Evolutionary conservation across 2,329 filamentous ascomycete genomes (phyloP).

Genomic region (Aspergillus sp.): DNA sequence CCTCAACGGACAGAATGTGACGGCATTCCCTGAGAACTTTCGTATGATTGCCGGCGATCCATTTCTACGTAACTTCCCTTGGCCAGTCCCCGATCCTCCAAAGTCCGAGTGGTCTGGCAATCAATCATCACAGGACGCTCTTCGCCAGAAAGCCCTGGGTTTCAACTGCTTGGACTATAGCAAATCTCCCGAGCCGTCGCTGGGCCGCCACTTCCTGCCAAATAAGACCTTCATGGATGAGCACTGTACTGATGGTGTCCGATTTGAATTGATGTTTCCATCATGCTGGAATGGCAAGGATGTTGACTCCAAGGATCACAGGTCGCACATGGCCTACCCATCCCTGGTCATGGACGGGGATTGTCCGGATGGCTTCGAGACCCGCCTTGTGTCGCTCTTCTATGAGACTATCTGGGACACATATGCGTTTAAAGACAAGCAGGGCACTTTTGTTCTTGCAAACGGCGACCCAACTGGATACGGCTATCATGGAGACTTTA

Average conservation of each 20-base stretch:
- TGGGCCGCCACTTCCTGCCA: conserved; percentile 80
- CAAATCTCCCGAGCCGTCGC: conserved; percentile 65
- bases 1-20: conserved; percentile 65
- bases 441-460: conserved; percentile 72
- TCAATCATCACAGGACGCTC: conserved; percentile 67
- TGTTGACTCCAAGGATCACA: conserved; percentile 55
- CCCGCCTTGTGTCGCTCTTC: conserved; percentile 72
- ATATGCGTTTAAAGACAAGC: conserved; percentile 59
- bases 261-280: conserved; percentile 83
- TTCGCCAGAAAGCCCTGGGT: conserved; percentile 79
- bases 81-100: conserved; percentile 65
- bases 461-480: conserved; percentile 77
- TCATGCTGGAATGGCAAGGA: conserved; percentile 83
- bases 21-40: conserved; percentile 75
- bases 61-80: conserved; percentile 67
- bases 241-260: conserved; percentile 78
- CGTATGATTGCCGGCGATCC: conserved; percentile 79
- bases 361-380: conserved; percentile 70
- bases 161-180: conserved; percentile 94
- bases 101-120: conserved; percentile 70
- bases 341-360: conserved; percentile 72
- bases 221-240: conserved; percentile 76
- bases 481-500: conserved; percentile 78
- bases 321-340: conserved; percentile 74
- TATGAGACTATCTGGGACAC: conserved; percentile 87